A percentile compares a stretch with the other conserved stretches of the same genome.
phyloP scores from a whole-genome alignment of 1,139 yeast species.

The Blastobotrys indianensis region DNA sequence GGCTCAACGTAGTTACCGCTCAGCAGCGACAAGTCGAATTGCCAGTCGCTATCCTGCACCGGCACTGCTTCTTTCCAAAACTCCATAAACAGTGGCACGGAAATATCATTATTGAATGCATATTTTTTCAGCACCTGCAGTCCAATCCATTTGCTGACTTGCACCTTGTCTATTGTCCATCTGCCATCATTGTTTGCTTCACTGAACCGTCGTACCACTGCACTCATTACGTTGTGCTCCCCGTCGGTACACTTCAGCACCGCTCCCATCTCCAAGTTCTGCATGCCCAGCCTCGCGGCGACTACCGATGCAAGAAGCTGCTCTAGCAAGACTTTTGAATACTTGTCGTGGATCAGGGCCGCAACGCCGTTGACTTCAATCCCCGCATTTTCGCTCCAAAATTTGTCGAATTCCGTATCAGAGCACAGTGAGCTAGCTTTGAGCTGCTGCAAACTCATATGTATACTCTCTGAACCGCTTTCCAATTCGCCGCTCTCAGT shows the following conservation, averaged over 20 bases:
- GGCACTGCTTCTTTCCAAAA: conserved; percentile 27
- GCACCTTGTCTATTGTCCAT: conserved; percentile 35
- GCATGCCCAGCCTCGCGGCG: conserved; percentile 38
- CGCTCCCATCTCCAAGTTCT: conserved; percentile 26
- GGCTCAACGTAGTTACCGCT: conserved; percentile 53
- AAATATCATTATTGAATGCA: conserved; percentile 28
- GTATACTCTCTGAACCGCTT: conserved; percentile 4
- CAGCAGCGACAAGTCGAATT: conserved; percentile 48
- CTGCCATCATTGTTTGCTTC: conserved; percentile 14
- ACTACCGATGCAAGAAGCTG: conserved; percentile 47
- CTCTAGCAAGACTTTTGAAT: conserved; percentile 37
- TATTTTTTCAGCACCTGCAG: conserved; percentile 42
- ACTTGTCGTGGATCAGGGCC: conserved; percentile 35
- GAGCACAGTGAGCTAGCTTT: conserved; percentile 52
- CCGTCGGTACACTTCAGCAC: conserved; percentile 28
- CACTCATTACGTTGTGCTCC: conserved; percentile 36
- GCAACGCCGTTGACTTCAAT: conserved; percentile 43
- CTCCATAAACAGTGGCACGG: conserved; percentile 15
- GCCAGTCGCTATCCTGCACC: conserved; percentile 35
- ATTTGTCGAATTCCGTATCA: conserved; percentile 42
- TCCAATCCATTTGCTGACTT: conserved; percentile 57
- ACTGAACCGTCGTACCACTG: conserved; percentile 46
- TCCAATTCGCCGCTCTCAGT: conserved; percentile 32
- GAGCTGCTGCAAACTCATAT: conserved; percentile 37
- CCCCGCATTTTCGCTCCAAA: conserved; percentile 57